phyloP scores from a whole-genome alignment of 2,329 filamentous ascomycete genomes.

The Cercospora sp. region DNA sequence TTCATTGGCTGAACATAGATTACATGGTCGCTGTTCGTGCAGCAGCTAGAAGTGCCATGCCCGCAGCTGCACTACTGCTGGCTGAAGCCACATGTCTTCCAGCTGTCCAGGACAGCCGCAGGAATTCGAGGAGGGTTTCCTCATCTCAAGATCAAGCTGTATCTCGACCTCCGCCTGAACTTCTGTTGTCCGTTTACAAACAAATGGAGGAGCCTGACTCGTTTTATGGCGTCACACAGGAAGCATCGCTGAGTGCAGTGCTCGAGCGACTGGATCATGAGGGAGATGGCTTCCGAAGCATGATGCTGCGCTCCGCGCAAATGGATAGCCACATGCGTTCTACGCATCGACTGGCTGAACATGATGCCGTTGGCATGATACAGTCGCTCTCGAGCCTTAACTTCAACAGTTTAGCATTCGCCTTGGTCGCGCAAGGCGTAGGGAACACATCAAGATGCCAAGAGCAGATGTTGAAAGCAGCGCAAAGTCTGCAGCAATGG shows the following conservation, averaged over 20 bases:
- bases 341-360: constrained; percentile 54
- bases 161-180: constrained; percentile 54
- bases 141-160: constrained; percentile 17
- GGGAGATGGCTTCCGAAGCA: constrained; percentile 78
- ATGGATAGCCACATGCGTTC: constrained; percentile 80
- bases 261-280: constrained; percentile 86
- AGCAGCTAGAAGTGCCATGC: constrained; percentile 77
- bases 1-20: constrained; percentile 84
- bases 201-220: constrained; percentile 94
- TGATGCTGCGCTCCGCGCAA: constrained; percentile 87
- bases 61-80: constrained; percentile 81
- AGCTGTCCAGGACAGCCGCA: constrained; percentile 18
- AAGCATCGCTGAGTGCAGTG: constrained; percentile 72
- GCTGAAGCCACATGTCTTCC: constrained; percentile 60
- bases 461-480: constrained; percentile 30
- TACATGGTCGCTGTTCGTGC: constrained; percentile 68
- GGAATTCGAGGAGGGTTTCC: constrained; percentile 32
- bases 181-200: constrained; percentile 80
- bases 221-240: constrained; percentile 87
- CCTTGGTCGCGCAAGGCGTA: constrained; percentile 69
- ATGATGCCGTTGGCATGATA: constrained; percentile 69
- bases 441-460: constrained; percentile 49
- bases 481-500: constrained; percentile 83
- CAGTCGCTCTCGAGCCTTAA: constrained; percentile 78
- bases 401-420: constrained; percentile 80